These are phyloP conservation scores for Cryptococcus sp. DNA, from an alignment of 1,284 basidiomycete species.

Conservation along the genomic window DNA sequence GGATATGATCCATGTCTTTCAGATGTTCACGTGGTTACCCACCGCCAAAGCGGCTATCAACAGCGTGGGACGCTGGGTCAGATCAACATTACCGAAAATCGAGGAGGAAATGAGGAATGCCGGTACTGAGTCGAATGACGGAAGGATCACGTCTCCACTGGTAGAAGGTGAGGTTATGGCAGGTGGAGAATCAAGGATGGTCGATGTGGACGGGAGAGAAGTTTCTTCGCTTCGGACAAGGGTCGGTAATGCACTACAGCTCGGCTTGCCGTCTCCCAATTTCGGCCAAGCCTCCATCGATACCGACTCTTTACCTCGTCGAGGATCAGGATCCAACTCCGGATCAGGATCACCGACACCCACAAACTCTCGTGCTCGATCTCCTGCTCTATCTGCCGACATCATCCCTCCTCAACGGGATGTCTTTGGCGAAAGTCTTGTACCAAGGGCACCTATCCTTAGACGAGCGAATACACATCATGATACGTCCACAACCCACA, in stretches of 20 bases:
- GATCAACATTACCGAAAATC: constrained; percentile 64
- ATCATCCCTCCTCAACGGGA: background rate
- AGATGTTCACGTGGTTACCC: constrained; percentile 77
- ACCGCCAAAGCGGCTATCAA: constrained; percentile 66
- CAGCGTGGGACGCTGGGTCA: constrained; percentile 56
- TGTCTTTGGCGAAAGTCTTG: background rate
- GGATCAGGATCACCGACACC: constrained; percentile 20
- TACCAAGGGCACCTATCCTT: background rate
- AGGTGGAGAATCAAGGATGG: constrained; percentile 10
- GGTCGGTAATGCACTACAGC: background rate
- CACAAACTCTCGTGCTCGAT: constrained; percentile 5
- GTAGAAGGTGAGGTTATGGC: constrained; percentile 9
- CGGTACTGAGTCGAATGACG: constrained; percentile 3
- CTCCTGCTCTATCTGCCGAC: background rate
- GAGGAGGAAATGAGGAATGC: constrained; percentile 23
- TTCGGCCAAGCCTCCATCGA: constrained; percentile 15
- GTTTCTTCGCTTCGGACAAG: background rate
- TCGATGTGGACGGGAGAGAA: constrained; percentile 15
- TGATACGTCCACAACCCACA: background rate
- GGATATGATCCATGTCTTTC: constrained; percentile 89
- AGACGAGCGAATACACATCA: constrained; percentile 3
- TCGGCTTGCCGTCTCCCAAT: constrained; percentile 1
- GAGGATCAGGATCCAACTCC: constrained; percentile 2
- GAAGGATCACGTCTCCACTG: background rate
- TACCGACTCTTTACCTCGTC: constrained; percentile 14